Base-by-base conservation (phyloP, 2,329 filamentous ascomycete species). In the Sporothrix humicola region DNA sequence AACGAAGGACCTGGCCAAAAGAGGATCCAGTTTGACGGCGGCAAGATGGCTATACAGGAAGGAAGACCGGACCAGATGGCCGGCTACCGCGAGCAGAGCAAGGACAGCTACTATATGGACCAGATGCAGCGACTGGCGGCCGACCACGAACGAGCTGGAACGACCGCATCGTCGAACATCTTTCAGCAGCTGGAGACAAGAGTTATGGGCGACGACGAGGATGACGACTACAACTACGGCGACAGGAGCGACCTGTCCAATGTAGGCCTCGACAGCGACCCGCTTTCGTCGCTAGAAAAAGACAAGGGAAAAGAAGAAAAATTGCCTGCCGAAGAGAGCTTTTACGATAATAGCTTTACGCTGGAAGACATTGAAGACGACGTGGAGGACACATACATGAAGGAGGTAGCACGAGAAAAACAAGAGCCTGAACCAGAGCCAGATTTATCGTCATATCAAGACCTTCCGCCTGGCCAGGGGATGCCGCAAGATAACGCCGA, bases 1-100 rank as follows among this genome's bases (percentile, higher is more conserved):
- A 93, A 96, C 76, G 93, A 97, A 80, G 94, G 94, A 0, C 89
- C 91, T 0, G 89, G 90, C 10, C 96, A 99, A 82, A 94, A 93
- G 77, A 87, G 95, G 1, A 84, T 99, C 68, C 87, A 83, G 71
- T 85, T 91, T 46, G 83, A 86, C 76, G 68, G 90, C 1, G 91
- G 90, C 1, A 89, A 87, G 71, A 84, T 97, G 20, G 83, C 90
- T 46, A 93, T 90, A 72, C 90, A 94, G 77, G 83, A 90, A 46
- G 93, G 89, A 72, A 90, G 93, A 78, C 82, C 86, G 0, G 92
- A 88, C 75, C 87, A 85, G 54, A 87, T 87, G 74, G 80, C 82
- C 0, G 88, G 92, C 9, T 98, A 98, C 81, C 88, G 88, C 73
- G 93, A 96, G 75, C 94, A 98, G 81, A 93, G 91, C 0, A 90